Base-by-base conservation (phyloP, 2,329 filamentous ascomycete species). In the Fusarium sarcochroum region DNA sequence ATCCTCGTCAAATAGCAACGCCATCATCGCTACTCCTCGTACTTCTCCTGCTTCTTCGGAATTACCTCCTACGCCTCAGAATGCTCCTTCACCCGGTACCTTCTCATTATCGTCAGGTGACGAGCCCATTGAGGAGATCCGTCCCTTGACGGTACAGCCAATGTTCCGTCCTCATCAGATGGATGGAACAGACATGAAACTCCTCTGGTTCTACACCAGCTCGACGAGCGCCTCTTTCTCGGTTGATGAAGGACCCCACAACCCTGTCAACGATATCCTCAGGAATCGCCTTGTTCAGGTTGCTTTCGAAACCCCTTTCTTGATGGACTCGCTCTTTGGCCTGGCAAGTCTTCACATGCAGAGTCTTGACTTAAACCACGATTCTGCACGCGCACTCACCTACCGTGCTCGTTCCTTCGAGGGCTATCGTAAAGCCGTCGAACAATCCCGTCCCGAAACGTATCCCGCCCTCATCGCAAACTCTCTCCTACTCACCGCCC, bases 121-220 rank as follows among this genome's bases (percentile, higher is more conserved):
- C 15, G 66, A 53, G 7, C 35, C 42, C 13, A 7, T 58, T 58
- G 48, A 63, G 3, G 66, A 69, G 27, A 21, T 42, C 17, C 40
- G 48, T 6, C 27, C 66, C 34, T 53, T 75, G 35, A 54, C 73
- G 35, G 47, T 65, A 20, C 71, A 76, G 44, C 74, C 76, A 11
- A 62, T 77, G 46, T 75, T 72, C 66, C 80, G 66, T 11, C 74
- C 82, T 2, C 58, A 61, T 2, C 74, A 74, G 14, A 73, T 79
- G 51, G 76, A 81, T 40, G 76, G 79, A 32, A 67, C 77, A 25
- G 85, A 88, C 62, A 85, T 88, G 83, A 83, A 81, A 65, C 80
- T 88, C 40, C 71, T 88, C 8, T 88, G 85, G 85, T 86, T 86
- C 70, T 88, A 86, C 70, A 84, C 83, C 14, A 79, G 78, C 10